Conservation (phyloP, 805 yeast species). For the Nakazawaea ambrosiae region DNA sequence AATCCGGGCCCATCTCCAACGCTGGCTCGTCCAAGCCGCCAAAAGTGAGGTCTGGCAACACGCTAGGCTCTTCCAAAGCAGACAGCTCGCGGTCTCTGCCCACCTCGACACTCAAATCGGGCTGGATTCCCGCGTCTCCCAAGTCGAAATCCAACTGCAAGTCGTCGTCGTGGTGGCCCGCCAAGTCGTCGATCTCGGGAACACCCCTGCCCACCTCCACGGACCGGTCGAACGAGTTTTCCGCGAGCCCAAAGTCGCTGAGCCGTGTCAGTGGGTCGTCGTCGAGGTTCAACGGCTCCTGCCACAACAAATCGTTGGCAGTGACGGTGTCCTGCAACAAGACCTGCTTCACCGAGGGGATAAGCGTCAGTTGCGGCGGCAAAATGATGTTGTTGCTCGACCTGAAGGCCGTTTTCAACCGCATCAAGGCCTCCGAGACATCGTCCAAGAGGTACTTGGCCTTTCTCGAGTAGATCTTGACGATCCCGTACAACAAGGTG, state of each 20-base stretch:
- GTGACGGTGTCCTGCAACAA: constrained; percentile 74
- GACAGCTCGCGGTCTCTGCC: constrained; percentile 35
- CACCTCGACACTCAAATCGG: constrained; percentile 32
- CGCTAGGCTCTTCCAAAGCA: constrained; percentile 7
- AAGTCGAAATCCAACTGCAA: constrained; percentile 27
- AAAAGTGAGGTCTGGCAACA: constrained; percentile 20
- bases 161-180: constrained; percentile 23
- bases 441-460: constrained; percentile 80
- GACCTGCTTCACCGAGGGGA: constrained; percentile 51
- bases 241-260: constrained; percentile 4
- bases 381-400: constrained; percentile 44
- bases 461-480: constrained; percentile 77
- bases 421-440: constrained; percentile 67
- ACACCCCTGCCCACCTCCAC: constrained; percentile 61
- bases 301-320: constrained; percentile 63
- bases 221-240: constrained; percentile 40
- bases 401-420: constrained; percentile 61
- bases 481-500: constrained; percentile 80
- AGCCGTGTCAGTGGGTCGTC: constrained; percentile 15
- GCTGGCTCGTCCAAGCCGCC: constrained; percentile 16
- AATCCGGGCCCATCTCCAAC: constrained; percentile 6
- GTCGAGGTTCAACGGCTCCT: constrained; percentile 48
- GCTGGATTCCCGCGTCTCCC: constrained; percentile 16
- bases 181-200: constrained; percentile 24
- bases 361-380: constrained; percentile 52